A percentile compares a stretch with the other conserved stretches of the same genome.
Evolutionary conservation across 768 basidiomycete species (phyloP).

Genomic region (Russula ochroleuca): DNA sequence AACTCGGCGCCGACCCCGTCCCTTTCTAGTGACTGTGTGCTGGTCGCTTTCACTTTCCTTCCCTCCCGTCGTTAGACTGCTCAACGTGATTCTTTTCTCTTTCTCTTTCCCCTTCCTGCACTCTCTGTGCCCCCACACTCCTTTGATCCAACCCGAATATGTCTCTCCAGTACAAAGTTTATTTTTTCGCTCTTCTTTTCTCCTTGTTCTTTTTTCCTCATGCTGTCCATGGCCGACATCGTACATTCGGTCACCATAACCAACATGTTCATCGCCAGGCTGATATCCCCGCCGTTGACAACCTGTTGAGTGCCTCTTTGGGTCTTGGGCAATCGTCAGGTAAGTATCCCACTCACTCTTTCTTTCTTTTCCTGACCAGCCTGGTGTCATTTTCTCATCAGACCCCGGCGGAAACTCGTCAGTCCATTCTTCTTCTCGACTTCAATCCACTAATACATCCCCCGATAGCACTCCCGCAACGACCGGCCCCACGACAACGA

Average conservation of each 20-base stretch:
- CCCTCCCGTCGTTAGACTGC: neutral
- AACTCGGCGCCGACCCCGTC: neutral
- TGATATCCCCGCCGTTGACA: neutral
- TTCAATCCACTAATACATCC: neutral
- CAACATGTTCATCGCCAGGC: neutral
- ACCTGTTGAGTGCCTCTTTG: too few relatives aligned
- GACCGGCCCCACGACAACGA: neutral
- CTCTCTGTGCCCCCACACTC: constrained; percentile 22
- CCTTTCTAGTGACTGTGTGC: neutral
- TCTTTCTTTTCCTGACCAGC: neutral
- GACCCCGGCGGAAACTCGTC: neutral
- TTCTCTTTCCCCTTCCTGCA: constrained; percentile 5
- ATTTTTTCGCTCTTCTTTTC: constrained; percentile 13
- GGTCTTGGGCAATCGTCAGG: neutral
- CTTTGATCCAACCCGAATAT: constrained; percentile 8
- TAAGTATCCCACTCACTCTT: neutral
- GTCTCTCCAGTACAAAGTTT: neutral
- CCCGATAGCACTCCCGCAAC: neutral
- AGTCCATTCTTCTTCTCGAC: neutral
- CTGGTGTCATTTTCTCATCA: neutral
- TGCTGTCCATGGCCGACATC: constrained; percentile 9
- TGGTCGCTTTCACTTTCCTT: neutral
- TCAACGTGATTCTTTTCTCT: neutral
- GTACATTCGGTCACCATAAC: neutral
- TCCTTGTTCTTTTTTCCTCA: constrained; percentile 7